Base-by-base conservation (phyloP, 169 alveolate species). In the Plasmodium inui region DNA sequence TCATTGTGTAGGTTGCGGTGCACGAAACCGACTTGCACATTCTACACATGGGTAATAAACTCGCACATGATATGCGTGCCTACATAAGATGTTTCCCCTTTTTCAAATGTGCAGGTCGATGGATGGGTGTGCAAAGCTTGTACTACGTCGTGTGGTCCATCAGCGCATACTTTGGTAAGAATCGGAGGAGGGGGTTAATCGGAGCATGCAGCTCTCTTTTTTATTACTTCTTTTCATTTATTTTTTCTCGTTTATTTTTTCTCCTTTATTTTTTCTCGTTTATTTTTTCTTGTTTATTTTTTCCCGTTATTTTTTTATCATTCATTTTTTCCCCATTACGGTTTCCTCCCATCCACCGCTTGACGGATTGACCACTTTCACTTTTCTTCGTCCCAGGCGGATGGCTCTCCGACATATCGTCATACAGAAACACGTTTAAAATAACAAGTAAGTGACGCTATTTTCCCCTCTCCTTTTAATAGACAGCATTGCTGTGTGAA, bases 101-200 rank as follows among this genome's bases (percentile, higher is more conserved):
- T 83, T 83, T n/a, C 9, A 46, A 10, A 37, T 10, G 30, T 2
- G 3, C 79, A 85, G 93, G 93, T 17, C 53, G 85, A 14, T 85
- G 93, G 93, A 85, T 85, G 93, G 93, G 93, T 74, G 84, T 85
- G 61, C 93, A 85, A 85, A 85, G 93, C 46, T 85, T 85, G 67
- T 85, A 85, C 84, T 85, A 85, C 53, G 22, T 74, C 41, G 93
- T 85, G 19, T 85, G 93, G 93, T 85, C 93, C 14, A 85, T 85
- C 76, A 85, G 93, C 44, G 93, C 93, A 17, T 85, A 85, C 61
- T 85, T 85, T 76, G 93, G 93, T 85, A 73, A 30, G 67, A 73
- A 26, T 22, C 26, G 30, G 19, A 67, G 37, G 37, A 67, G 14
- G 53, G 61, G 14, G 19, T 14, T 71, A 37, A 84, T 9, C 22